Percentiles rank a stretch among this genome's conserved stretches.
phyloP scores from a whole-genome alignment of 1,284 basidiomycete species.

The Spongispora temasekensis region DNA sequence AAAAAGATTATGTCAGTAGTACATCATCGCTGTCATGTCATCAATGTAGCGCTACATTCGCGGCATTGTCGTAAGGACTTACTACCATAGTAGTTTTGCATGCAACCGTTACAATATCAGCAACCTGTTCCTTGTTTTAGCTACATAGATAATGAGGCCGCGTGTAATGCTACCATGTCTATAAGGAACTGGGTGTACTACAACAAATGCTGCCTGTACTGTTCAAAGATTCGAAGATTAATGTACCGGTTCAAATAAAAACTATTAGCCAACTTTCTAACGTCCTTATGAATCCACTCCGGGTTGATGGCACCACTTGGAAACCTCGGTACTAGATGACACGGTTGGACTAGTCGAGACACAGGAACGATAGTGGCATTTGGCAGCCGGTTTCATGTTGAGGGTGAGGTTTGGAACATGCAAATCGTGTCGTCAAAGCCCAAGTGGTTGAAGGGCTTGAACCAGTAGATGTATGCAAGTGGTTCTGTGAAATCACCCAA shows the following conservation, averaged over 20 bases:
- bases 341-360: neutral
- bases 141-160: too few relatives aligned
- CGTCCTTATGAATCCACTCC: neutral
- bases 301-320: neutral
- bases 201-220: constrained; percentile 3
- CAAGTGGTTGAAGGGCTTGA: neutral
- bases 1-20: too few relatives aligned
- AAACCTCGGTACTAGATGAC: constrained; percentile 8
- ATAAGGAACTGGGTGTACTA: too few relatives aligned
- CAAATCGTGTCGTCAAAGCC: neutral
- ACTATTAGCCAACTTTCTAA: neutral
- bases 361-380: neutral
- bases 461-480: neutral
- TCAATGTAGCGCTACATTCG: too few relatives aligned
- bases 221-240: neutral
- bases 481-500: neutral
- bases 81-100: too few relatives aligned
- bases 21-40: too few relatives aligned
- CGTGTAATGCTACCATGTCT: too few relatives aligned
- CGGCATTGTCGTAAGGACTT: too few relatives aligned
- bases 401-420: neutral
- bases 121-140: too few relatives aligned
- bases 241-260: constrained; percentile 16
- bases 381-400: neutral
- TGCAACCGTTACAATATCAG: too few relatives aligned